Base-by-base conservation (phyloP, 768 basidiomycete genomes). In the Mycena latifolia region DNA sequence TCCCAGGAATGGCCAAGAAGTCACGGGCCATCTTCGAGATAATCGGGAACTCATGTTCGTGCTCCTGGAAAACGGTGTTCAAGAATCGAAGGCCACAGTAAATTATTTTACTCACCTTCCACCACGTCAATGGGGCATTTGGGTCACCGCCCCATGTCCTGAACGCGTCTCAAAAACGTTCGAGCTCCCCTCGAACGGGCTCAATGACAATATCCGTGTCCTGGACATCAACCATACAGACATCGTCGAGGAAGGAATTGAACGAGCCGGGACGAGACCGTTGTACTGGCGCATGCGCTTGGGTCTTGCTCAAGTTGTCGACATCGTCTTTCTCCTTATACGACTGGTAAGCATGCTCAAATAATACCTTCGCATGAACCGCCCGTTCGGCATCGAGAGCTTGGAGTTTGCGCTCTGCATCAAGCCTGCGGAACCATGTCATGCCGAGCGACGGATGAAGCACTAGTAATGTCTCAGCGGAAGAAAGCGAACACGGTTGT, bases 11-110 rank as follows among this genome's bases (percentile, higher is more conserved):
- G 8, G 55, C 55, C 17, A 56, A 20, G n/a, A 56, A 56, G n/a
- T 56, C 41, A 24, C 55, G 55, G 2, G 55, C 55, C 54, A 55
- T 55, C 24, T 41, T 39, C 33, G 54, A 39, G 22, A 55, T 25
- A n/a, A 55, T 25, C 11, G 27, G 39, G 22, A 28, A 56, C 20
- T 56, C 55, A 5, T 27, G 41, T 45, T 56, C 55, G 15, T 56
- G 55, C 29, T 43, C 55, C 55, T 56, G 24, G 5, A 24, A 22
- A 10, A 8, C 24, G 18, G 15, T 22, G 18, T n/a, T 27, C 27
- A n/a, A 2, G 9, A 31, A n/a, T n/a, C n/a, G n/a, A n/a, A n/a
- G n/a, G n/a, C n/a, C n/a, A n/a, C n/a, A n/a, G n/a, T 46, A 14
- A 45, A 56, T 28, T 14, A 2, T 18, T 20, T 2, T 4, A 31